phyloP scores from a whole-genome alignment of 1,284 basidiomycete genomes.

The Cutaneotrichosporon cyanovorans region DNA sequence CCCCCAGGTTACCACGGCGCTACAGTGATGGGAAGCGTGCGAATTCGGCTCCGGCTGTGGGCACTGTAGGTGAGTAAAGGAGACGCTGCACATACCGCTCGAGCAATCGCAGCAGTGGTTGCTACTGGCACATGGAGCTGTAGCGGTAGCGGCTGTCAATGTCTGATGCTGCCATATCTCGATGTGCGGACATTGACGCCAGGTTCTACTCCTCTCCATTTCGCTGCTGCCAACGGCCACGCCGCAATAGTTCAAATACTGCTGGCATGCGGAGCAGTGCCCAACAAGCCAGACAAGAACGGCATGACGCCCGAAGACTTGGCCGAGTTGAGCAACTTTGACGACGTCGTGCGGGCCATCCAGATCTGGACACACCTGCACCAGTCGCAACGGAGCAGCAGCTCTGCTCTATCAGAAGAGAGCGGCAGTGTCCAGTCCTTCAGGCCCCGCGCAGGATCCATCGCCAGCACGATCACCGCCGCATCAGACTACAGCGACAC shows the following conservation, averaged over 20 bases:
- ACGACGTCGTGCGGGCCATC: slow-evolving; percentile 43
- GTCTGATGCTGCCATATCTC: neutral
- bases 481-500: slow-evolving; percentile 2
- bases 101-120: neutral
- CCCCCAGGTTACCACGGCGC: slow-evolving; percentile 60
- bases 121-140: too few species aligned
- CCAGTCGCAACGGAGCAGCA: neutral
- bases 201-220: slow-evolving; percentile 88
- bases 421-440: slow-evolving; percentile 1
- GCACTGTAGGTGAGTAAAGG: slow-evolving; percentile 51
- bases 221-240: slow-evolving; percentile 86
- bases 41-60: slow-evolving; percentile 57
- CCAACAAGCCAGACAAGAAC: slow-evolving; percentile 73
- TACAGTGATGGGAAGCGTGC: slow-evolving; percentile 53
- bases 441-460: slow-evolving; percentile 4
- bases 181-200: too few species aligned
- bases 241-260: slow-evolving; percentile 63
- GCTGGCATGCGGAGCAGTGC: slow-evolving; percentile 68
- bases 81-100: neutral
- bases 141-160: too few species aligned
- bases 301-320: slow-evolving; percentile 62
- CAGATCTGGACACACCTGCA: slow-evolving; percentile 38
- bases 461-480: slow-evolving; percentile 2
- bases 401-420: neutral
- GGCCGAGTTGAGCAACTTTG: slow-evolving; percentile 46